Conservation (phyloP, 352 stramenopile species). For the Phytophthora palmivora region DNA sequence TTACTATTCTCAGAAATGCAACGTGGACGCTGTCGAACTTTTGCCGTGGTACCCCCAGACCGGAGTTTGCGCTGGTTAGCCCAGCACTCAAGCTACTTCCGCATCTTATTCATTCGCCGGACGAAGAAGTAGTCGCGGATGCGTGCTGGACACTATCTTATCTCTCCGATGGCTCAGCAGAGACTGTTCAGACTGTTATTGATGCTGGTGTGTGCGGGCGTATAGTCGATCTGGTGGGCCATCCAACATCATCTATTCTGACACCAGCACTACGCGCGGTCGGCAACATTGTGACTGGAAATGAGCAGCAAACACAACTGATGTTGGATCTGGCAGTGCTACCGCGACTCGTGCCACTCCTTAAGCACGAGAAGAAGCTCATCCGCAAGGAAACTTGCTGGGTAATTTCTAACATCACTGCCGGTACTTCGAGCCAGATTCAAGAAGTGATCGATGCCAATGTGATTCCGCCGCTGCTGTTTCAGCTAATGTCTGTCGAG, state of each 20-base stretch:
- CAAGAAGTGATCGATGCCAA: constrained; percentile 83
- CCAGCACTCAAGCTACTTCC: constrained; percentile 94
- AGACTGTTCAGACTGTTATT: constrained; percentile 98
- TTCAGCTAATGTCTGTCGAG: constrained; percentile 63
- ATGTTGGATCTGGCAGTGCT: constrained; percentile 68
- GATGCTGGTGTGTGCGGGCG: constrained; percentile 94
- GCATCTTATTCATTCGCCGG: constrained; percentile 95
- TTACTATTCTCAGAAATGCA: constrained; percentile 98
- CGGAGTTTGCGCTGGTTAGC: constrained; percentile 96
- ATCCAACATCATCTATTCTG: constrained; percentile 93
- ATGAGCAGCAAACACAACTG: constrained; percentile 82
- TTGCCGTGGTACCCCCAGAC: constrained; percentile 93
- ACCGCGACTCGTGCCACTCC: constrained; percentile 58
- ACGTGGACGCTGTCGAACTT: constrained; percentile 99
- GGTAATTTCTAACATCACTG: constrained; percentile 86
- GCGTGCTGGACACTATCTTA: constrained; percentile 99
- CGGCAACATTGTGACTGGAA: constrained; percentile 98
- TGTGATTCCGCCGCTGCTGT: constrained; percentile 72
- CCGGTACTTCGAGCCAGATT: constrained; percentile 74
- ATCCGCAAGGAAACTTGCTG: constrained; percentile 89
- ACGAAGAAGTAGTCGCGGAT: constrained; percentile 99
- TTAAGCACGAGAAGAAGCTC: constrained; percentile 83
- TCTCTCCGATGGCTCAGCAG: constrained; percentile 97
- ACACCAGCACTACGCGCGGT: constrained; percentile 97
- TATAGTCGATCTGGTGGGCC: constrained; percentile 96